Conservation (phyloP, 1,284 basidiomycete species). For the Boletus smithii region DNA sequence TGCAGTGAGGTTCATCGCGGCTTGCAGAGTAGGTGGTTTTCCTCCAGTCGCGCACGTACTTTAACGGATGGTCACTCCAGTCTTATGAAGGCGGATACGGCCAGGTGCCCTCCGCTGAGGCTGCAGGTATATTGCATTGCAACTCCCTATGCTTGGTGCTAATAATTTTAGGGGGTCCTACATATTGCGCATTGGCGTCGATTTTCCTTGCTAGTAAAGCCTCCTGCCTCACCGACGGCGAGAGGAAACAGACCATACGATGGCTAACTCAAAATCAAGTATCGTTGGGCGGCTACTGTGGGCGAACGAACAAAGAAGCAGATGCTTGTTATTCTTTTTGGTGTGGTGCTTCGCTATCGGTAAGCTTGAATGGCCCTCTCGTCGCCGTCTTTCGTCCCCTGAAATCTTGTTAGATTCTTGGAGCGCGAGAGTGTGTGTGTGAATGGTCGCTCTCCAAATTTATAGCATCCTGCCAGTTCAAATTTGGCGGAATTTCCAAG, state of each 20-base stretch:
- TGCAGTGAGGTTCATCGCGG: conserved; percentile 61
- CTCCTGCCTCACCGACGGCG: conserved; percentile 38
- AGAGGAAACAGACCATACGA: conserved; percentile 55
- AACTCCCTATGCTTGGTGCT: conserved; percentile 1
- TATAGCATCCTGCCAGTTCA: conserved; percentile 74
- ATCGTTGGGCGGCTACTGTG: conserved; percentile 72
- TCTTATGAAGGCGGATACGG: conserved; percentile 93
- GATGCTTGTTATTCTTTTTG: conserved; percentile 97
- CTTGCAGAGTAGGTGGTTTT: conserved; percentile 57
- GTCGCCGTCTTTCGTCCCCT: neutral
- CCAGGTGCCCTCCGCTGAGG: conserved; percentile 77
- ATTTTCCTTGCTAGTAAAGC: conserved; percentile 52
- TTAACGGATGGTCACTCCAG: conserved; percentile 40
- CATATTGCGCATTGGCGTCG: conserved; percentile 86
- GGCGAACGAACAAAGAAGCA: conserved; percentile 79
- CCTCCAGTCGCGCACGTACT: neutral
- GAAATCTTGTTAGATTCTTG: conserved; percentile 55
- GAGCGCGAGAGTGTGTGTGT: conserved; percentile 54
- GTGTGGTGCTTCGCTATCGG: conserved; percentile 78
- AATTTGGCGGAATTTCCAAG: conserved; percentile 83
- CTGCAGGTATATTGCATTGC: conserved; percentile 58
- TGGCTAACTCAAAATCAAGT: conserved; percentile 79
- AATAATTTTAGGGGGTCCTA: conserved; percentile 73
- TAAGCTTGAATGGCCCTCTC: conserved; percentile 34
- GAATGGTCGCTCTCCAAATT: conserved; percentile 55